Percentiles rank a stretch among this genome's conserved stretches.
phyloP scores from a whole-genome alignment of 2,329 filamentous ascomycete species.

The Colletotrichum phormii region DNA sequence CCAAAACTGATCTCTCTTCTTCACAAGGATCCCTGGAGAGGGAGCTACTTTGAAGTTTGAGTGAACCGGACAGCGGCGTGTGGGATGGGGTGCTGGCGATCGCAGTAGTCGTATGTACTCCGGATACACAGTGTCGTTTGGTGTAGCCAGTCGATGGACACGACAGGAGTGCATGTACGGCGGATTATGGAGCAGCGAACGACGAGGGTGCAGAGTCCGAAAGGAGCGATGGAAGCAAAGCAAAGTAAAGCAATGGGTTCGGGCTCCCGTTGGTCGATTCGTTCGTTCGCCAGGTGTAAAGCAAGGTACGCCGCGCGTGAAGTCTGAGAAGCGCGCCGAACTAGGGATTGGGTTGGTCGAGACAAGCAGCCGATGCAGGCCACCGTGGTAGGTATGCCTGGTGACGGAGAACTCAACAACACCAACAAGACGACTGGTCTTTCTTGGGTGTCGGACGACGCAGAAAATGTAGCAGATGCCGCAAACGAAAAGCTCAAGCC shows the following conservation, averaged over 20 bases:
- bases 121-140: slow-evolving; percentile 29
- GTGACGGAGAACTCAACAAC: slow-evolving; percentile 15
- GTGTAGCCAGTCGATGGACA: slow-evolving; percentile 47
- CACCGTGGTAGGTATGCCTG: slow-evolving; percentile 8
- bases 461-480: slow-evolving; percentile 26
- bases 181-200: slow-evolving; percentile 39
- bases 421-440: slow-evolving; percentile 16
- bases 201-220: slow-evolving; percentile 30
- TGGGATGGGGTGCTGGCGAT: slow-evolving; percentile 27
- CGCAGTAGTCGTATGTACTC: slow-evolving; percentile 34
- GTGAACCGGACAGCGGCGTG: slow-evolving; percentile 13
- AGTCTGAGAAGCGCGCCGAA: slow-evolving; percentile 26
- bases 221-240: slow-evolving; percentile 16
- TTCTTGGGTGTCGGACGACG: slow-evolving; percentile 4
- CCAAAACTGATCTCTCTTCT: slow-evolving; percentile 17
- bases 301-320: slow-evolving; percentile 33
- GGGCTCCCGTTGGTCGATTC: slow-evolving; percentile 27
- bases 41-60: not conserved
- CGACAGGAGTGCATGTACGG: slow-evolving; percentile 52
- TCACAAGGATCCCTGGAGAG: slow-evolving; percentile 19
- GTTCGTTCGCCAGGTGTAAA: slow-evolving; percentile 25
- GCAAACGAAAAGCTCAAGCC: slow-evolving; percentile 3
- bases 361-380: slow-evolving; percentile 19
- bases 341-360: slow-evolving; percentile 29
- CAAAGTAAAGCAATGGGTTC: slow-evolving; percentile 10